Base-by-base conservation (phyloP, 2,329 filamentous ascomycete genomes). In the Coniochaeta hoffmannii region DNA sequence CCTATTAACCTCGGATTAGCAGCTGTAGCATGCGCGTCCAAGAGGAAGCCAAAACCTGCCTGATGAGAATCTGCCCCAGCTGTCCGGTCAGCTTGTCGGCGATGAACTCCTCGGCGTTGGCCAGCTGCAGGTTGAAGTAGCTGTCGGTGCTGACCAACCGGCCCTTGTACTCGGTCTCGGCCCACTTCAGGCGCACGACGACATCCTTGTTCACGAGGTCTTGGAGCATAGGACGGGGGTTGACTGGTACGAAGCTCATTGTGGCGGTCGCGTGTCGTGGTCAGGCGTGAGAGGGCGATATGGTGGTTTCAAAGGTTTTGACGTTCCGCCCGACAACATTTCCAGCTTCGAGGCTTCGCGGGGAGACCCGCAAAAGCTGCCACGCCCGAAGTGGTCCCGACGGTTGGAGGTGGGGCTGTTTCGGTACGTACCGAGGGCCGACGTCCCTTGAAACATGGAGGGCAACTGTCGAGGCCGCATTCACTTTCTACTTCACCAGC, bases 121-220 rank as follows among this genome's bases (percentile, higher is more conserved):
- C 85, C 60, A 99, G 82, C 76, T 97, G 91, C 61, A 99, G 86
- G 77, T 99, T 99, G 93, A 99, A 97, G 79, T 99, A 99, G 69
- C 89, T 91, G 76, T 99, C 94, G 68, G 96, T 89, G 65, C 88
- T 93, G 68, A 70, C 89, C 60, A 99, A 83, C 62, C 84, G 83
- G 70, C 94, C 94, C 72, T 93, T 95, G 82, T 99, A 99, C 73
- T 99, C 94, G 58, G 90, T 94, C 73, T 97, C 87, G 65, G 90
- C 91, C 94, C 94, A 99, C 82, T 99, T 99, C 61, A 99, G 82
- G 65, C 92, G 90, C 61, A 99, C 88, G 60, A 92, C 80, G 68
- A 99, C 86, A 67, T 93, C 84, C 72, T 95, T 89, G 77, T 95
- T 89, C 74, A 99, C 88, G 86, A 97, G 86, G 69, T 86, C 86